Conservation (phyloP, 768 basidiomycete species). For the Tulasnella sp. region DNA sequence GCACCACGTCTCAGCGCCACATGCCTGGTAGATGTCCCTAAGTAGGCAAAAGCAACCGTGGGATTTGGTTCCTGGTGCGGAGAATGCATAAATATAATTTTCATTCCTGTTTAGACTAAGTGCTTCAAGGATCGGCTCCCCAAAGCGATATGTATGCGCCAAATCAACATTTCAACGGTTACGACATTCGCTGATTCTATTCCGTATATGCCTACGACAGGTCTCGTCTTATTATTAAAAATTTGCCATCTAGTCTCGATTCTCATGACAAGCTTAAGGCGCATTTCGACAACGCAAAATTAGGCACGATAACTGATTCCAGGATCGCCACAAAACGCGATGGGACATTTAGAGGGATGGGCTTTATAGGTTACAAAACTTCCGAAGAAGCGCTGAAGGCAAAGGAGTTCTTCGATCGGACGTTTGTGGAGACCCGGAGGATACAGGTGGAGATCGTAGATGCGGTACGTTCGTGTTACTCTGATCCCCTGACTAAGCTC, state of each 20-base stretch:
- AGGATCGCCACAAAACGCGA: slow-evolving; percentile 68
- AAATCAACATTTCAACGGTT: background rate
- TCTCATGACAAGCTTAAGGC: slow-evolving; percentile 60
- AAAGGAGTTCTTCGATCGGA: slow-evolving; percentile 77
- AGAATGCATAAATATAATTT: no score
- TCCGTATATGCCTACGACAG: slow-evolving; percentile 39
- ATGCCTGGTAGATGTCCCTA: no score
- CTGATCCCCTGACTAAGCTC: background rate
- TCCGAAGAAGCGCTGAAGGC: slow-evolving; percentile 69
- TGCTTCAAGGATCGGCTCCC: background rate
- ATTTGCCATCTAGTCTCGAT: slow-evolving; percentile 60
- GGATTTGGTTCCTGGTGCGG: no score
- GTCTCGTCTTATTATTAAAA: slow-evolving; percentile 83
- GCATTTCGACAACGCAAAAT: slow-evolving; percentile 62
- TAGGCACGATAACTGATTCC: slow-evolving; percentile 76
- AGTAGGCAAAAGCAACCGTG: no score
- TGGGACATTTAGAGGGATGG: slow-evolving; percentile 81
- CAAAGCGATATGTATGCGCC: background rate
- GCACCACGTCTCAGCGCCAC: no score
- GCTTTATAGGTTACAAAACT: slow-evolving; percentile 87
- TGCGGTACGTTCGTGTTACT: slow-evolving; percentile 52
- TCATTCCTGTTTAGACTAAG: no score
- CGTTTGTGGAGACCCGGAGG: slow-evolving; percentile 74
- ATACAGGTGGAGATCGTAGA: slow-evolving; percentile 67
- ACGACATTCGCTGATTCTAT: background rate